Evolutionary conservation across 2,329 filamentous ascomycete genomes (phyloP).

Genomic region (Xylaria sp.): DNA sequence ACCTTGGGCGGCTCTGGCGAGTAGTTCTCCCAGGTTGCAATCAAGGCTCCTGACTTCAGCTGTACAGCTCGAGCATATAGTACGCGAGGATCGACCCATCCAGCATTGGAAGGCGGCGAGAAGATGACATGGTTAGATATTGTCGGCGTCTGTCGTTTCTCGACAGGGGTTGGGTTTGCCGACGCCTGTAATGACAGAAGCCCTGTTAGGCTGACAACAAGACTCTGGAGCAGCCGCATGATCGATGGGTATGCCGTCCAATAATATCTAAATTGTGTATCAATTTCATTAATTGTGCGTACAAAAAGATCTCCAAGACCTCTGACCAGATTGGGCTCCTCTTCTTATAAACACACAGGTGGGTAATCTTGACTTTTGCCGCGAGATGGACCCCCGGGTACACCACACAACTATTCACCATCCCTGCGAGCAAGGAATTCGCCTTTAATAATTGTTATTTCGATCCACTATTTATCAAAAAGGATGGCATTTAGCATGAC

Average conservation of each 20-base stretch:
- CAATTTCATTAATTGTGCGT: neutral
- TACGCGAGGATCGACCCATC: conserved; percentile 55
- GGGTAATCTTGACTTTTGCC: conserved; percentile 24
- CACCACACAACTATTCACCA: neutral
- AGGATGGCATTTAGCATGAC: neutral
- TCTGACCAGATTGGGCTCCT: neutral
- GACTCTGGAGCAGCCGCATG: conserved; percentile 18
- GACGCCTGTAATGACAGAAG: conserved; percentile 16
- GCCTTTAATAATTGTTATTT: neutral
- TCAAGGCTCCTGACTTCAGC: conserved; percentile 55
- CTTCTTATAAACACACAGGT: conserved; percentile 8
- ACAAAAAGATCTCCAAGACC: neutral
- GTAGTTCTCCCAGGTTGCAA: conserved; percentile 66
- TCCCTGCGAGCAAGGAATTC: neutral
- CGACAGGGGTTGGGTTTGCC: conserved; percentile 22
- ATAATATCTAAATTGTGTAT: neutral
- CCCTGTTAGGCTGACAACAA: conserved; percentile 7
- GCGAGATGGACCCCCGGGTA: neutral
- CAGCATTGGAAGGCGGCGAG: conserved; percentile 51
- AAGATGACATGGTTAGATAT: conserved; percentile 51
- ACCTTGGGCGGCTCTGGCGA: conserved; percentile 63
- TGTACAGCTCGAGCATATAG: conserved; percentile 56
- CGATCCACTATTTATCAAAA: neutral
- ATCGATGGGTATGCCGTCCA: neutral
- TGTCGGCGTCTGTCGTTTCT: conserved; percentile 27